Evolutionary conservation across 2,329 filamentous ascomycete genomes (phyloP), one percentile per base, ranked within the genome.

Genomic region (Hypocreales sp.): DNA sequence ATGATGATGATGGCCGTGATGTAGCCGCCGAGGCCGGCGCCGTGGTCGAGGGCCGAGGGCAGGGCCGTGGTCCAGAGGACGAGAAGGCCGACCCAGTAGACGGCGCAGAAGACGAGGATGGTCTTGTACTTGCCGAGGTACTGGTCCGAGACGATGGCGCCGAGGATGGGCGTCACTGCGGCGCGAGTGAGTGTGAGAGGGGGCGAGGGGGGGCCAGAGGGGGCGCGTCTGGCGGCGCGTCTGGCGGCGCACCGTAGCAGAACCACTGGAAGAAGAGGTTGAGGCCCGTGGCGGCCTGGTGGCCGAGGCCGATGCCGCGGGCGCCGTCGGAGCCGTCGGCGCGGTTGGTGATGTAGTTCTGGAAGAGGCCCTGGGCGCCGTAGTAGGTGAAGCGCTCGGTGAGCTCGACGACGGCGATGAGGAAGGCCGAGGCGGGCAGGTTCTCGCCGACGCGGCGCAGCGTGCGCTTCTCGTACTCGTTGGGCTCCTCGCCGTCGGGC

Each of bases 101-200:
- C 47, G 25, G 56, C 39, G 32, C 64, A 62, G 38, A 72, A 71
- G 36, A 62, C 41, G 32, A 67, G 51, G 33, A 73, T 72, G n/a
- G 68, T 69, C 50, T 67, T 70, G 54, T 67, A 72, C 41, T 67
- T 67, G 28, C 68, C 68, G 16, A 70, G 56, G 33, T 69, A 70
- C 40, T 65, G 61, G 39, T 72, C 56, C 8, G 64, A 64, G 27
- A 70, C 53, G 42, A 67, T 67, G 39, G 63, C 66, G 40, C 67
- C 66, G 30, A 64, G 36, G 29, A 58, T 56, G 8, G 53, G 52
- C 0, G 53, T 56, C 6, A 55, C 48, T 48, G 22, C 8, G 10
- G n/a, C n/a, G n/a, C n/a, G n/a, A n/a, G n/a, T n/a, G n/a, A n/a
- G n/a, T n/a, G n/a, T n/a, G n/a, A n/a, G n/a, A n/a, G n/a, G n/a